phyloP scores from a whole-genome alignment of 768 basidiomycete genomes.

The Russula virescens region DNA sequence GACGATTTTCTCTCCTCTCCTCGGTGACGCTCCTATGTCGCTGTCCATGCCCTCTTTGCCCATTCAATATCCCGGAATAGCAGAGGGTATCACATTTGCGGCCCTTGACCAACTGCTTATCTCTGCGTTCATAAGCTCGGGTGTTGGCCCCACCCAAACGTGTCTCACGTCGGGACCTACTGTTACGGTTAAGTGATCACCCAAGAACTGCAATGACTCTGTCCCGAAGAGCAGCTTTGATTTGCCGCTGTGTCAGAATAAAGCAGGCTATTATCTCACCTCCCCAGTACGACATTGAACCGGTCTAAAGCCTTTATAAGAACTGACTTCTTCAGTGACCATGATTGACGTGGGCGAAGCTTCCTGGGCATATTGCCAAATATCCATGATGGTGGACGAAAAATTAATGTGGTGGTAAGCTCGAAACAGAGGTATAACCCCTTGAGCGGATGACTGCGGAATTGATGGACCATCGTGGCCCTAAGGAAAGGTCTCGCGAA shows the following conservation, averaged over 20 bases:
- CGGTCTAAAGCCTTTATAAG: constrained; percentile 1
- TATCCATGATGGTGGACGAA: constrained; percentile 17
- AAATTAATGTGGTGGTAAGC: constrained; percentile 4
- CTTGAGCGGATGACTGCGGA: constrained; percentile 14
- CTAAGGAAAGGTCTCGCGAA: not conserved
- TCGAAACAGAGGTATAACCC: constrained; percentile 15
- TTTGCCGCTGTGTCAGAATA: not conserved
- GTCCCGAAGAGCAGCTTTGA: not conserved
- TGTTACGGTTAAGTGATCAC: constrained; percentile 15
- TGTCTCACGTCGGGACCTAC: constrained; percentile 17
- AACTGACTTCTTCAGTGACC: constrained; percentile 10
- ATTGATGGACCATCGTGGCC: constrained; percentile 16
- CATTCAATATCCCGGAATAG: constrained; percentile 23
- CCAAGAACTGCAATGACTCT: constrained; percentile 11
- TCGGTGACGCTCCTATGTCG: constrained; percentile 33
- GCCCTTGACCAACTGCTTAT: constrained; percentile 13
- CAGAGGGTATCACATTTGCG: constrained; percentile 7
- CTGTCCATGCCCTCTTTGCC: constrained; percentile 8
- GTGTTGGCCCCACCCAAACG: constrained; percentile 25
- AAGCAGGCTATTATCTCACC: not conserved
- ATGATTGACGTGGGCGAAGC: constrained; percentile 13
- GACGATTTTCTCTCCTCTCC: constrained; percentile 51
- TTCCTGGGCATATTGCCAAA: not conserved
- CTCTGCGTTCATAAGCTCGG: constrained; percentile 16
- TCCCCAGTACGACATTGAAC: not conserved